Evolutionary conservation across 2,329 filamentous ascomycete genomes (phyloP).

Genomic region (Fusarium hainanense): DNA sequence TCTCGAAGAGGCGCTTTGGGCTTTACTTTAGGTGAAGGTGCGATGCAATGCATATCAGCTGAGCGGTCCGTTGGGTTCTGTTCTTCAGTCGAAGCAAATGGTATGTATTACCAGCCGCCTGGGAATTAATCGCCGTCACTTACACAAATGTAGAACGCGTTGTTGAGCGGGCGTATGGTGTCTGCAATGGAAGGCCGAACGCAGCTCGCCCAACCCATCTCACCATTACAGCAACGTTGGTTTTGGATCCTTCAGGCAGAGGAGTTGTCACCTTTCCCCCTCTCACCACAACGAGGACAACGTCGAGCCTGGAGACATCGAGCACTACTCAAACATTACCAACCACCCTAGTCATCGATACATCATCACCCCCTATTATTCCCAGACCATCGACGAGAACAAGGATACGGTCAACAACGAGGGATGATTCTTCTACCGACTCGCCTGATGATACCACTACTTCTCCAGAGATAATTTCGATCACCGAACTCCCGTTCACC

Average conservation of each 20-base stretch:
- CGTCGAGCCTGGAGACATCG: conserved; percentile 13
- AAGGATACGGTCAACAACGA: conserved; percentile 12
- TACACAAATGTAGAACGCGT: conserved; percentile 49
- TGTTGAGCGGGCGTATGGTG: conserved; percentile 63
- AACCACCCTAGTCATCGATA: conserved; percentile 47
- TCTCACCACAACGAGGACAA: conserved; percentile 20
- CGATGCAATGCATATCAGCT: conserved; percentile 72
- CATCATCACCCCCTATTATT: conserved; percentile 38
- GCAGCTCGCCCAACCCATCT: conserved; percentile 68
- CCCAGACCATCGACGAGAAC: conserved; percentile 23
- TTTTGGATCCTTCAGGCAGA: conserved; percentile 49
- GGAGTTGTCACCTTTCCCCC: conserved; percentile 48
- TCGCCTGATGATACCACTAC: neutral
- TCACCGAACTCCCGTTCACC: conserved; percentile 26
- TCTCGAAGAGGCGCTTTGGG: conserved; percentile 67
- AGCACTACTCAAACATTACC: conserved; percentile 39
- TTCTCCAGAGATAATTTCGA: conserved; percentile 13
- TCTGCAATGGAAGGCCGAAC: conserved; percentile 65
- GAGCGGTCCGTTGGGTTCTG: conserved; percentile 64
- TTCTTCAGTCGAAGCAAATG: conserved; percentile 54
- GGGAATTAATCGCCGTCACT: conserved; percentile 8
- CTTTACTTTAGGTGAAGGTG: conserved; percentile 78
- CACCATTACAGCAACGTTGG: conserved; percentile 67
- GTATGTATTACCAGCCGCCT: conserved; percentile 41
- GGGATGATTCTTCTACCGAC: conserved; percentile 1